phyloP scores from a whole-genome alignment of 2,329 filamentous ascomycete species.

The Arthroderma uncinatum region DNA sequence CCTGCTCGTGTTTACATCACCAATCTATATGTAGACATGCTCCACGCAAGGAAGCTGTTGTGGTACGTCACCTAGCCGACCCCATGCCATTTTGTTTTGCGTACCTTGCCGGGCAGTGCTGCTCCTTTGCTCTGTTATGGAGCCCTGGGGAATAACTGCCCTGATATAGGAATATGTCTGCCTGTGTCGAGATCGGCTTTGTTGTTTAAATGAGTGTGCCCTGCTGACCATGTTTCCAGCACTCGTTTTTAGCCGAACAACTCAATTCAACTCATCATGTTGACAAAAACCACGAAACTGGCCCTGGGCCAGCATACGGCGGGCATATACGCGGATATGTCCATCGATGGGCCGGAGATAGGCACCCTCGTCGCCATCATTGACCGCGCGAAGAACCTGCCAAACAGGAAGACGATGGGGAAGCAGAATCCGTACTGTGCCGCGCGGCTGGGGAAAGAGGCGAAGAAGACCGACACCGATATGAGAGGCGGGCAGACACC shows the following conservation, averaged over 20 bases:
- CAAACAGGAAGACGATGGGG: slow-evolving; percentile 92
- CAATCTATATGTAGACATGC: not conserved
- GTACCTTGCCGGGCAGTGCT: not conserved
- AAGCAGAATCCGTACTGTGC: slow-evolving; percentile 98
- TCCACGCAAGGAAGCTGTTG: slow-evolving; percentile 3
- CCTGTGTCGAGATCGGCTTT: not conserved
- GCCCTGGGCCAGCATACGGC: slow-evolving; percentile 53
- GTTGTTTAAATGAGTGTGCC: not conserved
- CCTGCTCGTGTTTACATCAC: too few relatives aligned
- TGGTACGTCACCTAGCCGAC: slow-evolving; percentile 7
- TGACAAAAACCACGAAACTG: slow-evolving; percentile 10
- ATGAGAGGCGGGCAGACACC: slow-evolving; percentile 90
- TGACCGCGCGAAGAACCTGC: slow-evolving; percentile 91
- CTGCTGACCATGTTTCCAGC: not conserved
- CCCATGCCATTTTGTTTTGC: not conserved
- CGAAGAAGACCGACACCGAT: slow-evolving; percentile 93
- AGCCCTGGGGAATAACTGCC: too few relatives aligned
- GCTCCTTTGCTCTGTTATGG: not conserved
- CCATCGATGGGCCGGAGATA: slow-evolving; percentile 81
- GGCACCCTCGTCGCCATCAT: slow-evolving; percentile 86
- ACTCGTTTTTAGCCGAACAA: not conserved
- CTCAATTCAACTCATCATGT: slow-evolving; percentile 2
- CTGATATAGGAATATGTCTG: not conserved
- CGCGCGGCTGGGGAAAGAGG: slow-evolving; percentile 85
- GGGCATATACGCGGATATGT: slow-evolving; percentile 90